Conservation (phyloP, 2,329 filamentous ascomycete species). For the Neopestalotiopsis sp. region DNA sequence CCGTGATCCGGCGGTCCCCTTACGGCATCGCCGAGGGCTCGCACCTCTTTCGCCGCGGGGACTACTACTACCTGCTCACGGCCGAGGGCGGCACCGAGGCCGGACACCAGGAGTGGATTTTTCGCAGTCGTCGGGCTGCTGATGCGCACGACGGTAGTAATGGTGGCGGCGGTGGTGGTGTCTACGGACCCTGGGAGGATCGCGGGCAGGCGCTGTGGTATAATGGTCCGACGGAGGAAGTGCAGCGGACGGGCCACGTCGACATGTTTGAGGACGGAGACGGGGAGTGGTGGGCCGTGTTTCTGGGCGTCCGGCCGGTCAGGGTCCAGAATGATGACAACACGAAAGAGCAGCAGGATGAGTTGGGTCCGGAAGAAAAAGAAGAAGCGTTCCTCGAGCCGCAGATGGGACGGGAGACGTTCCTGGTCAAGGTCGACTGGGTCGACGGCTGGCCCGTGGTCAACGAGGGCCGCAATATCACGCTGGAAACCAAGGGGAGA, state of each 20-base stretch:
- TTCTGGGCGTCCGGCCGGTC: conserved; percentile 50
- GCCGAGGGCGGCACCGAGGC: conserved; percentile 50
- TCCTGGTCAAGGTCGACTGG: conserved; percentile 56
- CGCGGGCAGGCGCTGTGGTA: conserved; percentile 50
- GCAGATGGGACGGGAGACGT: conserved; percentile 55
- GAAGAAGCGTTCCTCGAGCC: conserved; percentile 40
- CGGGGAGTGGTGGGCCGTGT: conserved; percentile 54
- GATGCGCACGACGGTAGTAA: conserved; percentile 21
- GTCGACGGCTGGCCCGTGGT: conserved; percentile 57
- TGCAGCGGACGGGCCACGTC: conserved; percentile 56
- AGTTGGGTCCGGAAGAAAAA: too few species aligned
- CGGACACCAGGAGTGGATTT: conserved; percentile 59
- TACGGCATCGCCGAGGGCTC: conserved; percentile 49
- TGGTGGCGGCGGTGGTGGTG: conserved; percentile 30
- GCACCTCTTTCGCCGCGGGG: conserved; percentile 42
- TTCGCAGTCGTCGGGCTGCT: conserved; percentile 46
- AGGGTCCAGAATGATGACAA: conserved; percentile 24
- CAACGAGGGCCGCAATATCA: conserved; percentile 51
- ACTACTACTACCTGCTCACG: conserved; percentile 46
- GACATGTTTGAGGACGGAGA: conserved; percentile 51
- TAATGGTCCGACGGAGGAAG: conserved; percentile 51
- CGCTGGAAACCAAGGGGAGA: conserved; percentile 41
- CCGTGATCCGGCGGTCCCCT: conserved; percentile 42
- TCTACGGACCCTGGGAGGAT: conserved; percentile 56
- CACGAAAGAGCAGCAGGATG: too few species aligned